Base-by-base conservation (phyloP, 2,329 filamentous ascomycete genomes). In the Fusarium fracticaudum region DNA sequence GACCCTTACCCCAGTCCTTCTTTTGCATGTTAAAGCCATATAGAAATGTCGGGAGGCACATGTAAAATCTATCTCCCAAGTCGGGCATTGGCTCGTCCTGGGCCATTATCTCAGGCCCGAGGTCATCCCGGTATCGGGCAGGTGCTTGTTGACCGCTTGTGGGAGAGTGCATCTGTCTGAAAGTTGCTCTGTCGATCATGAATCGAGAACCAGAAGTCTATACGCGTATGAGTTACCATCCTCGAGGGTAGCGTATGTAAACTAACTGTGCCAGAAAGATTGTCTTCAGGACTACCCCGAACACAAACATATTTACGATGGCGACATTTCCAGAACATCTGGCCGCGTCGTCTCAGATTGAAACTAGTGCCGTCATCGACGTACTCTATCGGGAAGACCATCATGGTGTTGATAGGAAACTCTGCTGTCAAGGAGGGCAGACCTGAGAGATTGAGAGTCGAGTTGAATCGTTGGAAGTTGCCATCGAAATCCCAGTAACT, bases 21-120 rank as follows among this genome's bases (percentile, higher is more conserved):
- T 64, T 64, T n/a, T 64, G 35, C 61, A 64, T 64, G 7, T 64
- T 60, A 3, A 64, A 64, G 1, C 54, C 54, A 9, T 40, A 29
- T 2, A 64, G 18, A 8, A 24, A 14, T 13, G 54, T 64, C 0
- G 54, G 54, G 8, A 64, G 61, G 22, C 61, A 64, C 29, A 64
- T 37, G 2, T 40, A 60, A 0, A 64, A 64, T 3, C n/a, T 37
- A 17, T 64, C 61, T 7, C 43, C 37, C 13, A 60, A 17, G 6
- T 60, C 54, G 1, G 55, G 31, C 7, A 26, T 6, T 2, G 54
- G 61, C 1, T 43, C 15, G 2, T 48, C 54, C 1, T 50, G 35
- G 1, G 43, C n/a, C 43, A 60, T 64, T 7, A 50, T 4, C 3
- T 40, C 15, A 12, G n/a, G 5, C 8, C 26, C n/a, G 6, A 33